Conservation (phyloP, 306 rosid species). For the Calophaca sinica region DNA sequence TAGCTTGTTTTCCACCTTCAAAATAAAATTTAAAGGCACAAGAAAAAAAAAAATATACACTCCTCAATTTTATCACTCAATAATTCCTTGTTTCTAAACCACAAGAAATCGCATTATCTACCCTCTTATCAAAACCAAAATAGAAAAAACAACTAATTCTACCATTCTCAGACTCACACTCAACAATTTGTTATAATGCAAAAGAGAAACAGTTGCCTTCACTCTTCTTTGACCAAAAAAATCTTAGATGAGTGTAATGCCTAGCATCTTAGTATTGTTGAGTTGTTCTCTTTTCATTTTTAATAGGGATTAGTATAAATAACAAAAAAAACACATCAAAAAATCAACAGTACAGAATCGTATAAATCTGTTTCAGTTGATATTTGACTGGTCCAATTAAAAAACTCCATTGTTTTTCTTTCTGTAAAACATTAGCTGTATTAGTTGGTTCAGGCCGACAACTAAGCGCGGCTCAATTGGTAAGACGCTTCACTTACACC, state of each 20-base stretch:
- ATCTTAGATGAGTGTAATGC: neutral
- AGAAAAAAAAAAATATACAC: neutral
- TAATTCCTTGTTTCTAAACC: slow-evolving; percentile 6
- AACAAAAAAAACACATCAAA: neutral
- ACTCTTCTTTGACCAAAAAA: slow-evolving; percentile 9
- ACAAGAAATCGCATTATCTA: neutral
- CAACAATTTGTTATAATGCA: neutral
- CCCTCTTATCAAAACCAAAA: slow-evolving; percentile 25
- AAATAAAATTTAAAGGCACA: neutral
- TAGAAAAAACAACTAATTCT: neutral
- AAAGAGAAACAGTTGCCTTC: neutral
- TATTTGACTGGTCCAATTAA: neutral
- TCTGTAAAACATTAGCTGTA: neutral
- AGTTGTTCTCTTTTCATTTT: neutral
- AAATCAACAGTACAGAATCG: neutral
- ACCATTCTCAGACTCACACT: neutral
- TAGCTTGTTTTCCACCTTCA: neutral
- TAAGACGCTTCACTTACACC: no score
- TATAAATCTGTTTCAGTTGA: neutral
- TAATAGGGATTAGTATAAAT: neutral
- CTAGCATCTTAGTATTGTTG: neutral
- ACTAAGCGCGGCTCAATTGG: no score
- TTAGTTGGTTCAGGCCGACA: slow-evolving; percentile 11
- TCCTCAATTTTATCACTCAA: neutral
- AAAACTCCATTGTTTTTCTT: neutral